These are phyloP conservation scores for Glebionis coronaria DNA, from an alignment of 129 eudicot genomes.

Conservation along the genomic window DNA sequence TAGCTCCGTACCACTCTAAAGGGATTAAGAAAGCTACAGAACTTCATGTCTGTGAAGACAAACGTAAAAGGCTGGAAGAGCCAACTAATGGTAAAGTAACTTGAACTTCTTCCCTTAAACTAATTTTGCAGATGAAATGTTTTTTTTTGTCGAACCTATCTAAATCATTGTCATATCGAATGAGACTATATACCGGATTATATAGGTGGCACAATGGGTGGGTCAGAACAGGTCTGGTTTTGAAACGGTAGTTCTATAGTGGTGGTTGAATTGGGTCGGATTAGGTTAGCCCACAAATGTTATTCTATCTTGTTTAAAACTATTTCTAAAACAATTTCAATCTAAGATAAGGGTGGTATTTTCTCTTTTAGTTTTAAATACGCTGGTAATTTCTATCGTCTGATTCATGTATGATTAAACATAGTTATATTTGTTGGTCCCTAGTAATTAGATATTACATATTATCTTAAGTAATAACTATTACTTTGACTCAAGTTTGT, in stretches of 20 bases:
- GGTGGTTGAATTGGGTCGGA: no score
- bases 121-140: background rate
- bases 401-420: no score
- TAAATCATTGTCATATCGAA: background rate
- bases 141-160: background rate
- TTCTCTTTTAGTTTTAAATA: no score
- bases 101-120: background rate
- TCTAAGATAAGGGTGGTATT: no score
- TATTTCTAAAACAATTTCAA: background rate
- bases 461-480: no score
- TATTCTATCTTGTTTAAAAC: background rate
- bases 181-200: background rate
- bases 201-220: background rate
- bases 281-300: background rate
- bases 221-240: background rate
- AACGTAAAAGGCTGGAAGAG: slow-evolving; percentile 37
- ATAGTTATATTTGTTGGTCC: background rate
- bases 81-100: slow-evolving; percentile 47
- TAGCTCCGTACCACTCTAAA: slow-evolving; percentile 82
- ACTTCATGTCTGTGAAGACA: slow-evolving; percentile 37
- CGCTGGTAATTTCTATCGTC: no score
- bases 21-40: slow-evolving; percentile 91
- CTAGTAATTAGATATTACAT: no score
- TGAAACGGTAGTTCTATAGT: no score
- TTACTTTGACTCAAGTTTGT: no score